Base-by-base conservation (phyloP, 208 protist genomes). In the Tetramitus jugosus region DNA sequence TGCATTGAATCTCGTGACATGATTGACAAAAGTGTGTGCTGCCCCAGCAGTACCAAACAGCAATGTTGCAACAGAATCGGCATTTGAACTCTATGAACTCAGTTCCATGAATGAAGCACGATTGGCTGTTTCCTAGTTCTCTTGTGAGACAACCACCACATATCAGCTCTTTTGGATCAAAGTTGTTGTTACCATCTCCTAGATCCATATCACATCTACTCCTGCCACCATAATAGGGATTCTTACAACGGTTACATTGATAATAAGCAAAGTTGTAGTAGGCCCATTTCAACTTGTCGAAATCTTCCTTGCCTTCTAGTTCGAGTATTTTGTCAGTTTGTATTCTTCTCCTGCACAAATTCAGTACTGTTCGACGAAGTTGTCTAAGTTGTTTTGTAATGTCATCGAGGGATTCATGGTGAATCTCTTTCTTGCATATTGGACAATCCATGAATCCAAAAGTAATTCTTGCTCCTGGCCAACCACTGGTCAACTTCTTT, bases 1-100 rank as follows among this genome's bases (percentile, higher is more conserved):
- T 29, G 10, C 29, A 10, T 53, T 53, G 42, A 42, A 42, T 72
- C 7, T 39, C 7, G 68, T 87, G 85, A 56, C 85, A 87, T 4
- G 14, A 3, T 3, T 75, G 46, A 78, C 85, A 87, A 56, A 88
- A 88, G 39, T 87, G 85, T 45, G 79, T 82, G 0, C 14, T 82
- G 26, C 79, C 79, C 79, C 79, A 82, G 49, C 79, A 82, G 42
- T 82, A 79, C 79, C 79, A 82, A 33, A 52, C 43, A 7, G 79
- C 76, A 26, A 82, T 68, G 29, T 60, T 75, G 45, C 64, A 64
- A 72, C 65, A 85, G 52, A 82, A 84, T 67, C 84, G 86, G 26
- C 64, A 86, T 65, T 81, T 84, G 60, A 78, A 82, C 64, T 82
- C 78, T 23, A 82, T 82, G n/a, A 81, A 82, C 20, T 82, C 79